Evolutionary conservation across 2,329 filamentous ascomycete species (phyloP).

Genomic region (Incumbomyces delicatus): DNA sequence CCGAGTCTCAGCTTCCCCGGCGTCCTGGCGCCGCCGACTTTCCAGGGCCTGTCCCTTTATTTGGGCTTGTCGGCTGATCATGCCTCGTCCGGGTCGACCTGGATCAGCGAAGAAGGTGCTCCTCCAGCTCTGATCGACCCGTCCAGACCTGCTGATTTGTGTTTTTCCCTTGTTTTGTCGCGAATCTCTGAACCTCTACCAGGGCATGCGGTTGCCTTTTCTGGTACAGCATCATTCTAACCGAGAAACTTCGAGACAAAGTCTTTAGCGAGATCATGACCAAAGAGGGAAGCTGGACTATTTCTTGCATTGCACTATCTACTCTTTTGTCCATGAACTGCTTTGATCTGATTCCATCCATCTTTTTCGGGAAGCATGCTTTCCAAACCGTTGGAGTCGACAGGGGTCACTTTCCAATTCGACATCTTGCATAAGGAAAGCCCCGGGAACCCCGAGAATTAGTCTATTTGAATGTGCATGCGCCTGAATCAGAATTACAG

Average conservation of each 20-base stretch:
- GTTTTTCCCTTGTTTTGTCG: background rate
- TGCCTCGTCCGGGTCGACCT: background rate
- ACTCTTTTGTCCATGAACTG: background rate
- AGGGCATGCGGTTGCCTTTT: slow-evolving; percentile 4
- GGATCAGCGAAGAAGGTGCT: background rate
- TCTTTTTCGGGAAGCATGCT: background rate
- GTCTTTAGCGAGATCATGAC: too few relatives aligned
- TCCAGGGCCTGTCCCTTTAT: background rate
- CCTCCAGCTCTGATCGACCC: slow-evolving; percentile 1
- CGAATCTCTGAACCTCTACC: background rate
- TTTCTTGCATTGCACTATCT: background rate
- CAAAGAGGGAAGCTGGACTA: too few relatives aligned
- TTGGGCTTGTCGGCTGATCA: background rate
- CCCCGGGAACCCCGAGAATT: too few relatives aligned
- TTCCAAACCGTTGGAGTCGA: too few relatives aligned
- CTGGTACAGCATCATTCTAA: background rate
- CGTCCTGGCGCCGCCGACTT: background rate
- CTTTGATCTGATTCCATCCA: background rate
- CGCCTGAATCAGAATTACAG: too few relatives aligned
- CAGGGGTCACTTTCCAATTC: too few relatives aligned
- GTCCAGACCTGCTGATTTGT: slow-evolving; percentile 8
- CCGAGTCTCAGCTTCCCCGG: background rate
- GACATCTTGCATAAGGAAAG: too few relatives aligned
- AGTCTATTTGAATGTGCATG: too few relatives aligned
- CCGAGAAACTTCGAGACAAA: too few relatives aligned